Evolutionary conservation across 352 stramenopile genomes (phyloP), one percentile per base, ranked within the genome.

Genomic region (Phytopythium cucurbitacearum): DNA sequence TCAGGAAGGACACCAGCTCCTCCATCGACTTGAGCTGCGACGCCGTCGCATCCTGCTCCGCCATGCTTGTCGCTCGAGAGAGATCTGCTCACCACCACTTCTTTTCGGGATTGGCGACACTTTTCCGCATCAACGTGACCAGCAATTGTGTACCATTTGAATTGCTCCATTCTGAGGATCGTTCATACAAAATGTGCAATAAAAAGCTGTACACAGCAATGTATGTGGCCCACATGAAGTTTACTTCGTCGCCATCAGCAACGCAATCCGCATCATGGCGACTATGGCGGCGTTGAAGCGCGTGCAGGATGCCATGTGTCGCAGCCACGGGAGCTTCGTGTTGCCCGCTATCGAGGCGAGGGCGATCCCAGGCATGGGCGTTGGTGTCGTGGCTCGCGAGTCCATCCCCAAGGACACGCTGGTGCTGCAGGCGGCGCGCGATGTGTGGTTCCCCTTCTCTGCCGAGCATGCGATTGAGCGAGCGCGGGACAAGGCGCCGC

Each of bases 1-100:
- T 83, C 47, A 94, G 65, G 68, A 94, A 94, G 1, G 69, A 75
- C 51, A 93, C 85, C 38, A 94, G 69, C 39, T 94, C 85, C 65
- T 91, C 78, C 62, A 94, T 68, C 40, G 80, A 91, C 66, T 87
- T 86, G 51, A 72, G 62, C 44, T 85, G 73, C 48, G 68, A 70
- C 57, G 73, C 74, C 47, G 53, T 75, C 40, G 64, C 57, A 9
- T 60, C 48, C 32, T 71, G 57, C 49, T 73, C 69, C 56, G 67
- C 60, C 74, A 82, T 85, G 40, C 12, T 57, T 55, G 43, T 48
- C 28, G 40, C 51, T 16, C 9, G 1, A 11, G 9, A 21, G 12
- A 8, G 12, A 16, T 28, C 16, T 41, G 10, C 7, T 5, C 40
- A 15, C 8, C 12, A 44, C 12, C n/a, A 15, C 40, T 44, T 44